Percentiles rank a stretch among this genome's conserved stretches.
These are phyloP conservation scores for Penicillium simplicissimum DNA, from an alignment of 495 filamentous ascomycete species.

Conservation along the genomic window DNA sequence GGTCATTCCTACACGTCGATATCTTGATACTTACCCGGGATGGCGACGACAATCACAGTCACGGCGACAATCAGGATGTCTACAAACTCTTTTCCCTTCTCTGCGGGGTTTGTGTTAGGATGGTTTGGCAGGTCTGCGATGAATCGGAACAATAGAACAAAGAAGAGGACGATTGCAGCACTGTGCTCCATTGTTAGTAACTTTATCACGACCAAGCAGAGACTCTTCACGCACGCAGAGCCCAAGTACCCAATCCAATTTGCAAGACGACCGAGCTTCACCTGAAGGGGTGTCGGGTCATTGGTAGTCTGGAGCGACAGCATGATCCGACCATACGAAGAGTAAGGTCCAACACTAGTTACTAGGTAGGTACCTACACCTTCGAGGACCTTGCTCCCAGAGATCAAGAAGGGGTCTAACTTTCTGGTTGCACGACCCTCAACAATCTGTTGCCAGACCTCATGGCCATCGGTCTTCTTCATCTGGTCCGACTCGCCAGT, in stretches of 20 bases:
- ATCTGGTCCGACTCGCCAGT: slow-evolving; percentile 70
- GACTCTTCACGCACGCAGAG: slow-evolving; percentile 35
- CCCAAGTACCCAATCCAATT: slow-evolving; percentile 63
- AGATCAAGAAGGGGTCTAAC: slow-evolving; percentile 64
- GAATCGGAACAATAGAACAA: slow-evolving; percentile 64
- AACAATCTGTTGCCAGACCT: slow-evolving; percentile 58
- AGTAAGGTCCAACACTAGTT: slow-evolving; percentile 62
- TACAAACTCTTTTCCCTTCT: slow-evolving; percentile 63
- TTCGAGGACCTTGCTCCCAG: slow-evolving; percentile 65
- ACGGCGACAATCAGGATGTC: slow-evolving; percentile 69
- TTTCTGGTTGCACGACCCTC: slow-evolving; percentile 56
- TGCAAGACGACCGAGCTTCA: slow-evolving; percentile 61
- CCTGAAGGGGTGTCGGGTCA: slow-evolving; percentile 65
- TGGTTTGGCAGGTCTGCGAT: slow-evolving; percentile 54
- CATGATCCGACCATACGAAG: slow-evolving; percentile 66
- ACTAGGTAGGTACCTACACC: slow-evolving; percentile 65
- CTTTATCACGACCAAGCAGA: neutral
- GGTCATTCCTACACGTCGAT: neutral
- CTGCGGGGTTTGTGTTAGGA: slow-evolving; percentile 41
- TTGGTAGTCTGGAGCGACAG: slow-evolving; percentile 59
- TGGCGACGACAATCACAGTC: slow-evolving; percentile 72
- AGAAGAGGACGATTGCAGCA: slow-evolving; percentile 62
- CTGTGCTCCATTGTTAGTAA: slow-evolving; percentile 39
- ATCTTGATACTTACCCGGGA: slow-evolving; percentile 46
- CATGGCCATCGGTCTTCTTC: slow-evolving; percentile 61